Conservation (phyloP, 768 basidiomycete species). For the Leucocoprinus leucothites region DNA sequence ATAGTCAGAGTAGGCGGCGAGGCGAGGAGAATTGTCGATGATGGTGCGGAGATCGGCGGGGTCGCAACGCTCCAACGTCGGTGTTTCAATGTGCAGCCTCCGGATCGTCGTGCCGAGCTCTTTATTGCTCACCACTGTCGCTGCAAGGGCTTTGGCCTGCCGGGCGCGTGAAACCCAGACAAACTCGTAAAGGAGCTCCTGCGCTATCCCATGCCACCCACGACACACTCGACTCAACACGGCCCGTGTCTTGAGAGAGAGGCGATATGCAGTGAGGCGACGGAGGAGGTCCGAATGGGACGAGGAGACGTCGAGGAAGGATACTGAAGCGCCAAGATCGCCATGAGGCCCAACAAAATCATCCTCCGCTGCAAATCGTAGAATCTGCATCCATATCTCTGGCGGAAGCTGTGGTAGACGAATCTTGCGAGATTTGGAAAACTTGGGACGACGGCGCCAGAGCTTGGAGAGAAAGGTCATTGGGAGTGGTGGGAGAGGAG, state of each 20-base stretch:
- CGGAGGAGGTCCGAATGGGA: conserved; percentile 30
- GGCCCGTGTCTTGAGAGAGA: conserved; percentile 46
- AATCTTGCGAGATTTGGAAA: not conserved
- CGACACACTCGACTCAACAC: conserved; percentile 52
- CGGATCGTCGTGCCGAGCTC: conserved; percentile 47
- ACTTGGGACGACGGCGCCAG: not conserved
- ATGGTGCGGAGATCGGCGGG: conserved; percentile 68
- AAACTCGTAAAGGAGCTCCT: conserved; percentile 61
- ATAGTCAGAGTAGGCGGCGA: conserved; percentile 63
- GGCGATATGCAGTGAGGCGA: conserved; percentile 41
- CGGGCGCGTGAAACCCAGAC: conserved; percentile 61
- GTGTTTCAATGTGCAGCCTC: conserved; percentile 70
- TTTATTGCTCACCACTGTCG: not conserved
- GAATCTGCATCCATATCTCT: conserved; percentile 65
- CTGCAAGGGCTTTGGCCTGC: conserved; percentile 23
- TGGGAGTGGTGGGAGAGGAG: not conserved
- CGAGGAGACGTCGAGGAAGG: conserved; percentile 51
- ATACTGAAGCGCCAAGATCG: conserved; percentile 33
- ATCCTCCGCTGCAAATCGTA: conserved; percentile 50
- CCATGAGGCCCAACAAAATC: conserved; percentile 13
- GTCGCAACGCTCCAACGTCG: conserved; percentile 57
- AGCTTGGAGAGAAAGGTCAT: not conserved
- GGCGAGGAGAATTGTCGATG: conserved; percentile 57
- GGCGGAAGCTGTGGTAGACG: conserved; percentile 39
- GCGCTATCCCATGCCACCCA: conserved; percentile 50